A percentile compares a stretch with the other conserved stretches of the same genome.
Conservation (phyloP, 257 asterid species). For the Henckelia pumila region DNA sequence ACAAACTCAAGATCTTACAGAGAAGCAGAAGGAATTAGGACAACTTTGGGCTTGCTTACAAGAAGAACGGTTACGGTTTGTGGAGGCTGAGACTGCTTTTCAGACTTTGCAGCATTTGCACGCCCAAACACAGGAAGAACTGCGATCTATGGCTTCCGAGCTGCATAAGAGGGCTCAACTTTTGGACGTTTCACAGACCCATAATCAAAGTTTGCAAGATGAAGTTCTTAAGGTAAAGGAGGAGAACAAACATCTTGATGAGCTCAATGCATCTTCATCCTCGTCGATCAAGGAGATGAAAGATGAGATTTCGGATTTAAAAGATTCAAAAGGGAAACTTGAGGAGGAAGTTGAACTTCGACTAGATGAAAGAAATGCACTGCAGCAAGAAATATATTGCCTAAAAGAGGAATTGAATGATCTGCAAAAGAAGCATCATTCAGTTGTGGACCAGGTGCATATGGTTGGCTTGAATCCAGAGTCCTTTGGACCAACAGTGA, state of each 20-base stretch:
- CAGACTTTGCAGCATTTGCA: slow-evolving; percentile 92
- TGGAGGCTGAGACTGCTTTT: slow-evolving; percentile 96
- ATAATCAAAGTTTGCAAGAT: slow-evolving; percentile 61
- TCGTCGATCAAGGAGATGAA: slow-evolving; percentile 62
- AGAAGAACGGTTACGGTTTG: slow-evolving; percentile 84
- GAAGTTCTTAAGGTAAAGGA: slow-evolving; percentile 60
- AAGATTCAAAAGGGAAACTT: slow-evolving; percentile 63
- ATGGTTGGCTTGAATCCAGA: slow-evolving; percentile 64
- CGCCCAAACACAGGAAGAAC: slow-evolving; percentile 84
- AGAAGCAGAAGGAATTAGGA: slow-evolving; percentile 83
- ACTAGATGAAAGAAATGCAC: slow-evolving; percentile 82
- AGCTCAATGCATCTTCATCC: slow-evolving; percentile 56
- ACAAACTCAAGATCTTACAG: slow-evolving; percentile 82
- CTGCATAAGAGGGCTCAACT: slow-evolving; percentile 68
- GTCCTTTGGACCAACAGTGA: slow-evolving; percentile 56
- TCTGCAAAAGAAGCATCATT: slow-evolving; percentile 50
- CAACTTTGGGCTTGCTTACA: slow-evolving; percentile 82
- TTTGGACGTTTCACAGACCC: slow-evolving; percentile 48
- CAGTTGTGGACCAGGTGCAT: slow-evolving; percentile 61
- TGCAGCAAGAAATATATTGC: slow-evolving; percentile 92
- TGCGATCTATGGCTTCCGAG: slow-evolving; percentile 64
- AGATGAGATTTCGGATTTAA: slow-evolving; percentile 59
- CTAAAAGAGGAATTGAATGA: slow-evolving; percentile 82
- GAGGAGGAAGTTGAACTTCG: slow-evolving; percentile 89
- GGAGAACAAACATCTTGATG: slow-evolving; percentile 70